phyloP scores from a whole-genome alignment of 2,329 filamentous ascomycete genomes.

The Curvularia sp. region DNA sequence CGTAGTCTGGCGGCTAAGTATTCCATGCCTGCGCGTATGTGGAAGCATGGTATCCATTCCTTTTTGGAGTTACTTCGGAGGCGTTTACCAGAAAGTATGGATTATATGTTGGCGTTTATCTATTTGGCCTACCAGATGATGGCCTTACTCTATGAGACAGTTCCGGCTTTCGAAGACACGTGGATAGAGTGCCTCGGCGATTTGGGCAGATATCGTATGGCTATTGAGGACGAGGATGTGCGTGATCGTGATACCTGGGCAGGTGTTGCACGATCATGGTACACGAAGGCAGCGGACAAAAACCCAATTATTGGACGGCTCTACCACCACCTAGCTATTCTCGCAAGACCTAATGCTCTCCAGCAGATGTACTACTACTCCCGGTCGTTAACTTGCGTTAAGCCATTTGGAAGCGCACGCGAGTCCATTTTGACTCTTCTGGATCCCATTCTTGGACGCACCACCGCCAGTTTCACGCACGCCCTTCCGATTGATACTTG shows the following conservation, averaged over 20 bases:
- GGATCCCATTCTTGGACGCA: constrained; percentile 56
- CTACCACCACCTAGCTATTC: constrained; percentile 86
- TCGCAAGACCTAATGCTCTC: constrained; percentile 72
- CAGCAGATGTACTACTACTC: constrained; percentile 76
- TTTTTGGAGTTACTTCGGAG: constrained; percentile 74
- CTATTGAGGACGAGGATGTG: constrained; percentile 83
- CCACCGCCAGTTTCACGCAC: constrained; percentile 37
- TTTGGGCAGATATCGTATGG: constrained; percentile 85
- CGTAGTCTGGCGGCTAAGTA: constrained; percentile 78
- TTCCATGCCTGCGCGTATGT: constrained; percentile 91
- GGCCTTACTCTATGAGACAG: constrained; percentile 83
- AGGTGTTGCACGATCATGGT: constrained; percentile 81
- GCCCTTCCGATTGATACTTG: constrained; percentile 61
- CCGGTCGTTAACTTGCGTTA: constrained; percentile 72
- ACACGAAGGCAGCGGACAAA: constrained; percentile 75
- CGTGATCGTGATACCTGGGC: constrained; percentile 82
- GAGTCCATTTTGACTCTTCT: constrained; percentile 76
- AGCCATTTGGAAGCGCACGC: constrained; percentile 70
- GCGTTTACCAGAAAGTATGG: constrained; percentile 75
- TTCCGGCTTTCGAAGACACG: constrained; percentile 80
- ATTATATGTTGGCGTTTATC: constrained; percentile 91
- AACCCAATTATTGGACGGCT: constrained; percentile 77
- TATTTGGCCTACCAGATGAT: constrained; percentile 91
- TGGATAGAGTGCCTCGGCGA: constrained; percentile 96
- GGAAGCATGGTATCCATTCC: constrained; percentile 88